phyloP scores from a whole-genome alignment of 2,329 filamentous ascomycete genomes.

The Pseudogymnoascus sp. region DNA sequence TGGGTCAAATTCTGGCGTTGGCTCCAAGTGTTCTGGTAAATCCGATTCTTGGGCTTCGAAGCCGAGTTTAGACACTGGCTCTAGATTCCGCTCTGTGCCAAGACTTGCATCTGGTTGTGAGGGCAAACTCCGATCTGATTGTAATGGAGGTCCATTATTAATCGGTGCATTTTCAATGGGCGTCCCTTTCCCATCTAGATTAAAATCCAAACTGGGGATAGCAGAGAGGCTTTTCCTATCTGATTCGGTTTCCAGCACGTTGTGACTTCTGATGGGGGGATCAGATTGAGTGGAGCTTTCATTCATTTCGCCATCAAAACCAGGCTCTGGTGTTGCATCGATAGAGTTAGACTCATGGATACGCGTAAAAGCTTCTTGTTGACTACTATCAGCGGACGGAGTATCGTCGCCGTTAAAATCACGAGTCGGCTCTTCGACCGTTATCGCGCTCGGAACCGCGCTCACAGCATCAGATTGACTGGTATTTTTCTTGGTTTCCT shows the following conservation, averaged over 20 bases:
- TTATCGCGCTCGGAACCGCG: neutral
- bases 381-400: neutral
- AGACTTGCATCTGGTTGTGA: neutral
- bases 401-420: neutral
- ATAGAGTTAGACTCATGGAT: neutral
- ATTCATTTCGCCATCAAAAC: neutral
- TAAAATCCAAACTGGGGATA: neutral
- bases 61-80: neutral
- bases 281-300: neutral
- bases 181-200: neutral
- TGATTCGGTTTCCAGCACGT: neutral
- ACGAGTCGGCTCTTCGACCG: neutral
- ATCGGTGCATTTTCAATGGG: neutral
- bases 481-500: neutral
- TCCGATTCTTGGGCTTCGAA: neutral
- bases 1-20: too few species aligned
- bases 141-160: neutral
- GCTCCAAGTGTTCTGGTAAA: neutral
- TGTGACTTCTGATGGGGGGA: neutral
- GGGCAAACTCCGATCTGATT: neutral
- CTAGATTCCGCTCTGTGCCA: neutral
- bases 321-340: neutral
- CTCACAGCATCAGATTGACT: neutral
- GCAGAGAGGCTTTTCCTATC: neutral
- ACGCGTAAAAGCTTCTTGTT: neutral